Evolutionary conservation across 2,329 filamentous ascomycete species (phyloP).

Genomic region (Colletotrichum zoysiae): DNA sequence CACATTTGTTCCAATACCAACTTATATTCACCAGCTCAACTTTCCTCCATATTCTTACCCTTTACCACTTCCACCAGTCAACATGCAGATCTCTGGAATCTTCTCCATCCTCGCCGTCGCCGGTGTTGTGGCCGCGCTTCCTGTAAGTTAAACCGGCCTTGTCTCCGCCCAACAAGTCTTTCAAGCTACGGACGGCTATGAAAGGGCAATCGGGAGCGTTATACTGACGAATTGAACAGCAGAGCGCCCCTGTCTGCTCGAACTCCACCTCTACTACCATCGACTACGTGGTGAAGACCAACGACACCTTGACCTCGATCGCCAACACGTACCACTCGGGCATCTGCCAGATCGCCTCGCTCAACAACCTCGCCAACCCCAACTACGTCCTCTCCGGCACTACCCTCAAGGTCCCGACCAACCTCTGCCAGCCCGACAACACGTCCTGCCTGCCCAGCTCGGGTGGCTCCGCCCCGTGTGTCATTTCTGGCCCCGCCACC

Average conservation of each 20-base stretch:
- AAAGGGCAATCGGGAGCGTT: too few relatives aligned
- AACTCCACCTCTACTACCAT: neutral
- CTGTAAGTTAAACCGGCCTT: constrained; percentile 14
- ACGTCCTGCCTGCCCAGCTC: constrained; percentile 26
- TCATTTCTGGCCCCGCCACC: neutral
- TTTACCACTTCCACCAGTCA: neutral
- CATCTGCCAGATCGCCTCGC: constrained; percentile 34
- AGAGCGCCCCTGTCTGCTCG: neutral
- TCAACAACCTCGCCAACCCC: constrained; percentile 24
- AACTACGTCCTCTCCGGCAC: constrained; percentile 8
- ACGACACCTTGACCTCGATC: constrained; percentile 34
- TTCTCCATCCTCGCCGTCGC: constrained; percentile 29
- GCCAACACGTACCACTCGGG: constrained; percentile 22
- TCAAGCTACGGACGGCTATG: too few relatives aligned
- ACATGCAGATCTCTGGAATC: constrained; percentile 31
- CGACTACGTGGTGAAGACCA: constrained; percentile 25
- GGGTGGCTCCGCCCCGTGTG: constrained; percentile 12
- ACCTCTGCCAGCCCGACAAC: constrained; percentile 36
- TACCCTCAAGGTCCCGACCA: constrained; percentile 24
- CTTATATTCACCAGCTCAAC: neutral
- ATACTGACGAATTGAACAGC: constrained; percentile 9
- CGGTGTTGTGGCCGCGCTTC: constrained; percentile 20
- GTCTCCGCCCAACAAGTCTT: too few relatives aligned
- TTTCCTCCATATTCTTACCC: neutral
- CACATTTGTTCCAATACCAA: constrained; percentile 18